phyloP scores from a whole-genome alignment of 306 rosid genomes.

The Carpinus fangiana region DNA sequence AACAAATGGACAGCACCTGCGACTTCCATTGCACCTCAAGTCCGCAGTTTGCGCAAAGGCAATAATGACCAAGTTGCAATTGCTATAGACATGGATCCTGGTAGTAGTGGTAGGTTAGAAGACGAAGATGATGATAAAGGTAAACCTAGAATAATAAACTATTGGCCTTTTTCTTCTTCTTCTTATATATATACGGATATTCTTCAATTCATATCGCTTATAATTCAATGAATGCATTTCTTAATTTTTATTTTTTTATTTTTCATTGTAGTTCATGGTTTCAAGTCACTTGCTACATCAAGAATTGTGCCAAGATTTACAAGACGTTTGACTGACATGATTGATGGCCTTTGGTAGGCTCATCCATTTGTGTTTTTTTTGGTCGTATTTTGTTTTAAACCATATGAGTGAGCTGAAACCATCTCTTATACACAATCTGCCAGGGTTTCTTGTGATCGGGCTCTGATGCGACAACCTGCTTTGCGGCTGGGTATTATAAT shows the following conservation, averaged over 20 bases:
- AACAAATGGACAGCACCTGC: conserved; percentile 68
- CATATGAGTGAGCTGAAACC: conserved; percentile 20
- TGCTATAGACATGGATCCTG: conserved; percentile 86
- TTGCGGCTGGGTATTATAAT: conserved; percentile 82
- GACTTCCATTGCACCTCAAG: conserved; percentile 74
- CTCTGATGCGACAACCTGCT: conserved; percentile 87
- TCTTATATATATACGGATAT: conserved; percentile 3
- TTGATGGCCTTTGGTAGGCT: conserved; percentile 92
- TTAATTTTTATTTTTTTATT: background rate
- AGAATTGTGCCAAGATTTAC: conserved; percentile 87
- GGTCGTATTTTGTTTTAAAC: conserved; percentile 8
- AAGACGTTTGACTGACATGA: conserved; percentile 80
- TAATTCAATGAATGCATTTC: background rate
- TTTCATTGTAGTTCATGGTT: conserved; percentile 74
- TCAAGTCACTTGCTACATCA: conserved; percentile 86
- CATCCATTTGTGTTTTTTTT: conserved; percentile 12
- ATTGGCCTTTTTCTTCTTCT: background rate
- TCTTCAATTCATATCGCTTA: conserved; percentile 1
- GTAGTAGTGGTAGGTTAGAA: conserved; percentile 60
- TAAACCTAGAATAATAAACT: conserved; percentile 30
- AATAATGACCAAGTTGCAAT: conserved; percentile 85
- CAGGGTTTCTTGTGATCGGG: conserved; percentile 97
- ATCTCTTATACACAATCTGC: conserved; percentile 24
- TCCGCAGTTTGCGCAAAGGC: conserved; percentile 95
- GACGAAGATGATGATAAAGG: conserved; percentile 98